Evolutionary conservation across 345 rosid species (phyloP), one percentile per base, ranked within the genome.

Genomic region (Gossypium turneri): DNA sequence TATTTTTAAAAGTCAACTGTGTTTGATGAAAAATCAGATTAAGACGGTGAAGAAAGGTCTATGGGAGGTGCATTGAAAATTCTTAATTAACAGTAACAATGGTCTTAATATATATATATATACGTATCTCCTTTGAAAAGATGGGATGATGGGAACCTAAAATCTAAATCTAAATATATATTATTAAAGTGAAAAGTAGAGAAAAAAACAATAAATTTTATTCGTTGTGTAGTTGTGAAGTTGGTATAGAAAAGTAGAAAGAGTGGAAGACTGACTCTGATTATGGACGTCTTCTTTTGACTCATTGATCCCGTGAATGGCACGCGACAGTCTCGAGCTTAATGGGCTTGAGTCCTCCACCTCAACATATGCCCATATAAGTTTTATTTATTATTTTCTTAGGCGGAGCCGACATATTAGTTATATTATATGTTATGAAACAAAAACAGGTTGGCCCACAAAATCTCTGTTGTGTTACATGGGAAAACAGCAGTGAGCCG

Each of bases 381-480:
- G 38, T 29, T 29, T 29, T 29, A 3, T 29, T 29, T 29, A 29
- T 29, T 29, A 3, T 29, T 29, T 50, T 50, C 53, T n/a, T 53
- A 55, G 59, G 8, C 59, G 10, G 59, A 55, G 22, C 24, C 59
- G 59, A 55, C 59, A 55, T 17, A 2, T 55, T 55, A 19, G 24
- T n/a, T n/a, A 7, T 56, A 19, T 12, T 19, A 1, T 9, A 44
- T 3, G 17, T 19, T 4, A 11, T 63, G 5, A 9, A n/a, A 0
- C 1, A 7, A 13, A 13, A 13, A 74, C 15, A 69, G 4, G 47
- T 70, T 60, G 72, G 51, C 59, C 22, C 29, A 45, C 59, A 47
- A 50, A 73, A 19, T 73, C 67, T 58, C 73, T 24, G 72, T 60
- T 59, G 71, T 50, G 72, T 70, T 60, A 55, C 61, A 79, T 64